Conservation (phyloP, 331 rosid species). For the Prunus yedoensis region DNA sequence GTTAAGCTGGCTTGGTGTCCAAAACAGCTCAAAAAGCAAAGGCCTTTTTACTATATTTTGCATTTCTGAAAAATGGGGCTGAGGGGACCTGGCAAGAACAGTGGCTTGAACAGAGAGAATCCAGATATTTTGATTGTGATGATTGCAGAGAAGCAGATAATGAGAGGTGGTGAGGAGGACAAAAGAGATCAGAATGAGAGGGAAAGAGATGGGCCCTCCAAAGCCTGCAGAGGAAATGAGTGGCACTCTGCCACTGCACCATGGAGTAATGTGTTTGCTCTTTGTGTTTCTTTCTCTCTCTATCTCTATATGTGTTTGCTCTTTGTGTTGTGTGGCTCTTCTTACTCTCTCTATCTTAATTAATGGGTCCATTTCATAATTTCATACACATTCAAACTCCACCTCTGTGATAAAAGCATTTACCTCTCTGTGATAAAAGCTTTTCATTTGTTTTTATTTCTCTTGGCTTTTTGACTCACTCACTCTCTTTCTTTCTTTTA, state of each 20-base stretch:
- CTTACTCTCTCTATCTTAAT: conserved; percentile 22
- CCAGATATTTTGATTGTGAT: conserved; percentile 72
- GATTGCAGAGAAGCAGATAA: conserved; percentile 67
- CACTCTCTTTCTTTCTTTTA: conserved; percentile 34
- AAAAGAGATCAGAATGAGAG: conserved; percentile 51
- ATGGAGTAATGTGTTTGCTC: conserved; percentile 29
- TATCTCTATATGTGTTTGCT: too few species aligned
- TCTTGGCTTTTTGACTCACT: conserved; percentile 11
- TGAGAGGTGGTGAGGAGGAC: conserved; percentile 55
- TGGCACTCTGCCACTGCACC: conserved; percentile 46
- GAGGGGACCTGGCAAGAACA: conserved; percentile 64
- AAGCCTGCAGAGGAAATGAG: conserved; percentile 77
- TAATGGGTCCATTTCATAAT: conserved; percentile 34
- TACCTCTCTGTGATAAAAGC: neutral
- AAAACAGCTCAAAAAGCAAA: conserved; percentile 43
- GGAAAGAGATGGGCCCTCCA: conserved; percentile 57
- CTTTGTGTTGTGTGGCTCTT: conserved; percentile 36
- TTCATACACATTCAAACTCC: conserved; percentile 22
- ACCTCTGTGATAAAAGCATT: conserved; percentile 23
- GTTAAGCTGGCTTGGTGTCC: conserved; percentile 10
- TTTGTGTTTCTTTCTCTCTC: conserved; percentile 4
- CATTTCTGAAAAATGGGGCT: conserved; percentile 41
- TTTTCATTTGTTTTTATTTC: neutral
- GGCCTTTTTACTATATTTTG: conserved; percentile 17
- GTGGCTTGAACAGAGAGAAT: conserved; percentile 67